Evolutionary conservation across 2,329 filamentous ascomycete species (phyloP), one percentile per base, ranked within the genome.

Genomic region (Exophiala dermatitidis): DNA sequence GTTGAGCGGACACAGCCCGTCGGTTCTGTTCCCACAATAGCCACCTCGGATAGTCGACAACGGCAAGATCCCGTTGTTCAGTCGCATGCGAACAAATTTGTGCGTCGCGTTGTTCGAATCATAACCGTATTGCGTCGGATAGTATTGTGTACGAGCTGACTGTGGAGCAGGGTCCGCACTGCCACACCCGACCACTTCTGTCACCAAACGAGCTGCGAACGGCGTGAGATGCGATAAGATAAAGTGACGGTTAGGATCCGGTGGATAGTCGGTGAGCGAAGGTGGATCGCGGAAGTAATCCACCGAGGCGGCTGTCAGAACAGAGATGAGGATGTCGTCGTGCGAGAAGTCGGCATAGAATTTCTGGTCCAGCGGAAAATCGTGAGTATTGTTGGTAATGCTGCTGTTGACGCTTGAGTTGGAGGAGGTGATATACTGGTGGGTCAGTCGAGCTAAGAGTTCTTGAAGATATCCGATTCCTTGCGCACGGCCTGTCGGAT

Each of bases 291-390:
- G 71, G 67, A 80, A 75, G 61, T 80, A 79, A 58, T 80, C 75
- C 28, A 82, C 58, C 8, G 74, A 76, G 65, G 81, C 71, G 2
- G 78, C 77, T 0, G 76, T 71, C 8, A 80, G 66, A 3, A 72
- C 70, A 3, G 71, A 74, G 52, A 78, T 63, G 57, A 79, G 74
- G 56, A 78, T 75, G 57, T 78, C 73, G 63, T 79, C 76, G 63
- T 79, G 77, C 7, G 69, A 71, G 66, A 79, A 77, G 60, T 79
- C 77, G 54, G 76, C 69, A 60, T 78, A 79, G 60, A 79, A 73
- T 1, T 71, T 71, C 51, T 72, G 70, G 42, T 67, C 66, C 1
- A 78, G 69, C 0, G 77, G 76, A 62, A 79, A 79, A 30, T 71
- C 66, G 0, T 58, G 57, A 1, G 66, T 56, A 62, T 77, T 77